A percentile compares a stretch with the other conserved stretches of the same genome.
Conservation (phyloP, 306 rosid genomes). For the Mucuna pruriens region DNA sequence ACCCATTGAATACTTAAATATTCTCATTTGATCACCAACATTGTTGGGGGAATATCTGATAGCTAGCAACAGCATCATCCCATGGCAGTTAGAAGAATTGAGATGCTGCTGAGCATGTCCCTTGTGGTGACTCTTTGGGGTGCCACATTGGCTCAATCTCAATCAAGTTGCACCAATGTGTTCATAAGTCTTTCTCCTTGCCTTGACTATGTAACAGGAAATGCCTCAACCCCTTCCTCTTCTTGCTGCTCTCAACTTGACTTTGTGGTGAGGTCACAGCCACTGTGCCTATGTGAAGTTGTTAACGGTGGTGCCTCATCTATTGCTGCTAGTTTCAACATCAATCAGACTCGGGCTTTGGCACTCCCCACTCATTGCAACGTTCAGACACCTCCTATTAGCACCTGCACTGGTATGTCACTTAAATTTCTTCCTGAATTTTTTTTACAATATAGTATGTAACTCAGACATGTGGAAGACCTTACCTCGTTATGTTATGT, state of each 20-base stretch:
- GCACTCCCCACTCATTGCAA: slow-evolving; percentile 56
- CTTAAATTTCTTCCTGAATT: background rate
- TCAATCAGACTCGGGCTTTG: slow-evolving; percentile 66
- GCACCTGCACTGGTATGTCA: slow-evolving; percentile 51
- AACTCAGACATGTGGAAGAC: background rate
- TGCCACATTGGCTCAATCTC: slow-evolving; percentile 46
- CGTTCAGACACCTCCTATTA: slow-evolving; percentile 61
- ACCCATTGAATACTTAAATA: slow-evolving; percentile 17
- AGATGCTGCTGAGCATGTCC: slow-evolving; percentile 33
- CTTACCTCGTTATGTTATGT: background rate
- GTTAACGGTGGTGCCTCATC: slow-evolving; percentile 53
- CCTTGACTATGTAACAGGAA: slow-evolving; percentile 62
- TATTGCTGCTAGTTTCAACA: slow-evolving; percentile 48
- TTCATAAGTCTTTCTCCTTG: slow-evolving; percentile 60
- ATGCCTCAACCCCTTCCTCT: slow-evolving; percentile 50
- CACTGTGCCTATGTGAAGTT: slow-evolving; percentile 66
- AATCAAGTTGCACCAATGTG: slow-evolving; percentile 56
- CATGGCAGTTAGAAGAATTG: slow-evolving; percentile 42
- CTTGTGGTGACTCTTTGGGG: slow-evolving; percentile 38
- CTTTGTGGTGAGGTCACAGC: slow-evolving; percentile 54
- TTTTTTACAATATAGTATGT: background rate
- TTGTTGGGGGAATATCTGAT: background rate
- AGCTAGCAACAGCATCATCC: background rate
- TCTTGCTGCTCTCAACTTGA: slow-evolving; percentile 64
- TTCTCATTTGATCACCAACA: slow-evolving; percentile 21